Evolutionary conservation across 352 stramenopile genomes (phyloP), one percentile per base, ranked within the genome.

Genomic region (Thalassiosira exigua): DNA sequence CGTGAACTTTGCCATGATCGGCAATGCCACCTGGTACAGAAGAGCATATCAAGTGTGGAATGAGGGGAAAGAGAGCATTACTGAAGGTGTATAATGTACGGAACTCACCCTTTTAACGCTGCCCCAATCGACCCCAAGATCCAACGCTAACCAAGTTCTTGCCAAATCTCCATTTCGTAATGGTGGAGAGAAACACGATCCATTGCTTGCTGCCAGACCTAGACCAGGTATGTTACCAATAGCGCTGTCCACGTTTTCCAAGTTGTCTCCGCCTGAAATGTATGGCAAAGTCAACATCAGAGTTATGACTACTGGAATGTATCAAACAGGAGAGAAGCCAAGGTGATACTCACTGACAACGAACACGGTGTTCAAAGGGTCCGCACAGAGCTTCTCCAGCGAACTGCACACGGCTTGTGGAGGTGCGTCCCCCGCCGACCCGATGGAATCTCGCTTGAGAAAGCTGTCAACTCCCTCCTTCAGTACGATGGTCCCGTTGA

Each of bases 341-440:
- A 4, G n/a, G n/a, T n/a, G n/a, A n/a, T n/a, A 98, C n/a, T n/a
- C n/a, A n/a, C n/a, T n/a, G n/a, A n/a, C 94, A 22, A 99, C 95
- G 81, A 98, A 98, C n/a, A 99, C 96, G 2, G 95, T 97, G 90
- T 98, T 99, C 27, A 90, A 84, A 5, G 94, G 93, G 72, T 99
- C 96, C 33, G 89, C 70, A 27, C 92, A 96, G 4, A 99, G 82
- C 69, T 93, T 86, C 11, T 87, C 84, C 57, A 99, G 69, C 0
- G 96, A 94, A 17, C 97, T 87, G 48, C 98, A 91, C 83, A 98
- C 97, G 30, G 89, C 83, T 39, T 77, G 77, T 46, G 95, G 95
- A 30, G 96, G 96, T 58, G 94, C 91, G 79, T 97, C 97, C 33
- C 95, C 96, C 19, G 91, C 96, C 29, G 97, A 95, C 11, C 94